Evolutionary conservation across 164 flowering plant species (phyloP).

Genomic region (Annona squamosa): DNA sequence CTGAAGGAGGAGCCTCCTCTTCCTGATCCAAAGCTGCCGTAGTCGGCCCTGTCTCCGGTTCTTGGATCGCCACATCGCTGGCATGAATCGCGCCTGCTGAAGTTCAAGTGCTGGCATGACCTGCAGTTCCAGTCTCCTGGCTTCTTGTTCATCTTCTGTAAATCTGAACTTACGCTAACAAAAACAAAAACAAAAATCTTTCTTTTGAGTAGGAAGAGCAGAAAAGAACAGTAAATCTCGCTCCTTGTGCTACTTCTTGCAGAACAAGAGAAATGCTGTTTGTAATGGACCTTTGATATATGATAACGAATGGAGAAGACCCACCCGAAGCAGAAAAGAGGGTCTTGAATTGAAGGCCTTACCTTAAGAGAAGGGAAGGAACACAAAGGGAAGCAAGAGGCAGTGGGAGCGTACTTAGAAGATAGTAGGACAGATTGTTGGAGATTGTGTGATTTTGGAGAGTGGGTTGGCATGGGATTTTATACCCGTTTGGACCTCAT

Average conservation of each 20-base stretch:
- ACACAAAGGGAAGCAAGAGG: neutral
- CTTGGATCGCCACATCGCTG: conserved; percentile 62
- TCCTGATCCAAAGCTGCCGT: conserved; percentile 43
- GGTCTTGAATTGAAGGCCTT: neutral
- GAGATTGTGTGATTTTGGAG: conserved; percentile 13
- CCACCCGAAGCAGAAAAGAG: neutral
- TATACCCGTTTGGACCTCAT: conserved; percentile 26
- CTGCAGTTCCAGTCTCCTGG: conserved; percentile 94
- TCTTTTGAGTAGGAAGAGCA: too few relatives aligned
- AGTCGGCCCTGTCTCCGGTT: conserved; percentile 36
- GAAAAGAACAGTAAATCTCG: neutral
- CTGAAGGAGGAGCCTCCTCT: conserved; percentile 40
- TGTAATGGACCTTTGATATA: neutral
- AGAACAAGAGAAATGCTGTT: neutral
- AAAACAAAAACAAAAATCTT: neutral
- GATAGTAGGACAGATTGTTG: neutral
- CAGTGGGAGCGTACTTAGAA: neutral
- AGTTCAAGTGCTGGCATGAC: conserved; percentile 85
- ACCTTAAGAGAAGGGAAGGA: conserved; percentile 15
- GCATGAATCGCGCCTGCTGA: conserved; percentile 73
- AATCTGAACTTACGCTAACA: neutral
- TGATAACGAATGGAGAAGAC: neutral
- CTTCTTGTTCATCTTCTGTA: conserved; percentile 48
- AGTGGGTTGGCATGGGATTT: conserved; percentile 18
- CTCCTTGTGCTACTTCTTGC: neutral